These are phyloP conservation scores for Spatholobus suberectus DNA, from an alignment of 306 rosid species.

Conservation along the genomic window DNA sequence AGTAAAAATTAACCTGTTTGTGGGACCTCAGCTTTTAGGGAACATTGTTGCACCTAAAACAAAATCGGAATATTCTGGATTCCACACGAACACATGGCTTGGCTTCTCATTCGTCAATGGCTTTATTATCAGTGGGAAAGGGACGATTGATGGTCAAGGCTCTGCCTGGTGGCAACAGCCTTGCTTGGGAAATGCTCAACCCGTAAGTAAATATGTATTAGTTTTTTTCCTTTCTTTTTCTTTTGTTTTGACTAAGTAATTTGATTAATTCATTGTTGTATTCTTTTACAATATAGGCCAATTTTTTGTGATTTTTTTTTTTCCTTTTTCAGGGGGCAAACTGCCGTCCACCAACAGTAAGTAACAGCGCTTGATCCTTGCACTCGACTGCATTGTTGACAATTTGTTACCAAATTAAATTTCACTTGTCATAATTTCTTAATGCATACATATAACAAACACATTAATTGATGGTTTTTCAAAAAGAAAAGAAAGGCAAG, in stretches of 20 bases:
- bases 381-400: background rate
- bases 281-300: background rate
- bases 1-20: background rate
- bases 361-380: constrained; percentile 28
- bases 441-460: background rate
- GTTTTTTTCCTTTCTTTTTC: background rate
- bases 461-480: background rate
- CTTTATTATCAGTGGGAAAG: constrained; percentile 48
- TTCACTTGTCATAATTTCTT: constrained; percentile 5
- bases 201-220: constrained; percentile 28
- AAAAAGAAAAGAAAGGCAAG: background rate
- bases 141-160: constrained; percentile 55
- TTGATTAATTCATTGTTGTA: background rate
- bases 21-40: constrained; percentile 50
- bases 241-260: background rate
- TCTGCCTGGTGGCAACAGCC: constrained; percentile 60
- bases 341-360: constrained; percentile 62
- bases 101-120: constrained; percentile 52
- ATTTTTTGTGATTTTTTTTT: background rate
- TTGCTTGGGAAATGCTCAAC: constrained; percentile 45
- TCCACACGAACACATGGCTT: constrained; percentile 53
- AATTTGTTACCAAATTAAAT: constrained; percentile 7
- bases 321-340: constrained; percentile 46
- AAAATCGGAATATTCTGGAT: constrained; percentile 48
- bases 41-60: constrained; percentile 52